phyloP scores from a whole-genome alignment of 306 rosid genomes.

The Corylus americana region DNA sequence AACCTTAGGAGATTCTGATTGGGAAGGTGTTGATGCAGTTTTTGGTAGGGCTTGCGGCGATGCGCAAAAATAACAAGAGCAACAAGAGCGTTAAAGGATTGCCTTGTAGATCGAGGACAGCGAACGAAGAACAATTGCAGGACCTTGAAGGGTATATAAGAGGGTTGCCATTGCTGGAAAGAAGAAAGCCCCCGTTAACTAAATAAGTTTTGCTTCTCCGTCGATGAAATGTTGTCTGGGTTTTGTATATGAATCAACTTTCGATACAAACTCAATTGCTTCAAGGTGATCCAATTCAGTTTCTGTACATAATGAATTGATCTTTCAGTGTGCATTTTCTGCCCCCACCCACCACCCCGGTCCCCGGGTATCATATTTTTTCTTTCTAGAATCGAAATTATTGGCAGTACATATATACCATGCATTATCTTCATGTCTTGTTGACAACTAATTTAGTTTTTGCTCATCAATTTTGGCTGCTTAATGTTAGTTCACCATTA shows the following conservation, averaged over 20 bases:
- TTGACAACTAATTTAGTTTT: neutral
- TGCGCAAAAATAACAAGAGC: too few relatives aligned
- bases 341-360: too few relatives aligned
- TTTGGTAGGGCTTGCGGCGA: too few relatives aligned
- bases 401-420: conserved; percentile 2
- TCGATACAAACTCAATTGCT: conserved; percentile 16
- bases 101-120: conserved; percentile 83
- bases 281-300: conserved; percentile 19
- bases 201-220: neutral
- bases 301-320: conserved; percentile 1
- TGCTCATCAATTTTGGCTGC: neutral
- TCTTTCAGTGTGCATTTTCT: conserved; percentile 11
- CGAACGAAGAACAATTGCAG: conserved; percentile 90
- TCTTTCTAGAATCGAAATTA: neutral
- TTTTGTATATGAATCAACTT: conserved; percentile 13
- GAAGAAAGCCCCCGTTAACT: conserved; percentile 64
- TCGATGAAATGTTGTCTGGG: neutral
- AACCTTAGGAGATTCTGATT: too few relatives aligned
- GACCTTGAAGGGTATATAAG: conserved; percentile 83
- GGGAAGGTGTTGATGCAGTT: too few relatives aligned
- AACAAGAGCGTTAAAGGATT: neutral
- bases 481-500: neutral
- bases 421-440: neutral
- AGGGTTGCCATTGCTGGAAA: conserved; percentile 82
- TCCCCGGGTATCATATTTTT: neutral